phyloP scores from a whole-genome alignment of 2,329 filamentous ascomycete species.

The Botrytis elliptica region DNA sequence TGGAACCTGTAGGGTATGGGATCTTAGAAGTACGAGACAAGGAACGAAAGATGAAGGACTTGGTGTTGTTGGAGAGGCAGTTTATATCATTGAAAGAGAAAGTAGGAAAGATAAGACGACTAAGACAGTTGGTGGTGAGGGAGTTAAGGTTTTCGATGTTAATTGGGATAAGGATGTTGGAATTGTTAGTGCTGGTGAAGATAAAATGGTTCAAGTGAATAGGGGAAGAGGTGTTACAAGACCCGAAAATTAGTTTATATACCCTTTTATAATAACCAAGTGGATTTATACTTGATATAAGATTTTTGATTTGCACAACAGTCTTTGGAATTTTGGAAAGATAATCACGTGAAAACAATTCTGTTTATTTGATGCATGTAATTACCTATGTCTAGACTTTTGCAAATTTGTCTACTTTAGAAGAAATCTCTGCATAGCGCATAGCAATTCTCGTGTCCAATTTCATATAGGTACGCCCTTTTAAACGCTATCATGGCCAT shows the following conservation, averaged over 20 bases:
- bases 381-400: background rate
- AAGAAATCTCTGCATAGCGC: background rate
- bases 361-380: background rate
- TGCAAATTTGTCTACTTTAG: background rate
- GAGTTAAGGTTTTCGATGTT: constrained; percentile 86
- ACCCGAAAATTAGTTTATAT: constrained; percentile 23
- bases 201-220: constrained; percentile 93
- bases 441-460: background rate
- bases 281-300: background rate
- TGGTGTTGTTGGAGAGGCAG: constrained; percentile 64
- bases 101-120: constrained; percentile 61
- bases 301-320: background rate
- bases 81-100: constrained; percentile 75
- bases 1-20: constrained; percentile 91
- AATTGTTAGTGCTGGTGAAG: constrained; percentile 88
- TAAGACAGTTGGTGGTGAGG: constrained; percentile 70
- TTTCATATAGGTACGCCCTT: background rate
- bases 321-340: background rate
- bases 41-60: constrained; percentile 59
- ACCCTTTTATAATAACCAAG: constrained; percentile 18
- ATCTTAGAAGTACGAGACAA: constrained; percentile 70
- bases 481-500: background rate
- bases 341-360: background rate
- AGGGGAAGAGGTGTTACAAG: constrained; percentile 38
- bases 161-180: constrained; percentile 83